Base-by-base conservation (phyloP, 441 rosid genomes). In the Jatropha multifida region DNA sequence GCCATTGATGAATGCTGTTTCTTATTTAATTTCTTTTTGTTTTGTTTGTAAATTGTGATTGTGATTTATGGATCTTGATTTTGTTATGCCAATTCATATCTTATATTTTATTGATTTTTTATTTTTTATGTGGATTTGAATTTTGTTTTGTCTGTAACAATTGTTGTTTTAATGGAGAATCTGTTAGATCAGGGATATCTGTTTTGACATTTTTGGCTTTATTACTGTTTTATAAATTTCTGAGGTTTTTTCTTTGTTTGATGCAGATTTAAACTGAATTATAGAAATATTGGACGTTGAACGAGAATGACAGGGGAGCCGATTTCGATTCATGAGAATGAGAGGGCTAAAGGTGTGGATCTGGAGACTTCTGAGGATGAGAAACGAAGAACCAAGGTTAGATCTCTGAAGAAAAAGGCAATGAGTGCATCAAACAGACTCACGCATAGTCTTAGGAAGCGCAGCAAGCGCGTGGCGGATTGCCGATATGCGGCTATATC, bases 401-500 rank as follows among this genome's bases (percentile, higher is more conserved):
- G 89, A 83, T 86, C 88, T 64, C 73, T 90, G 15, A 93, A 83
- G 86, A 91, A 88, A 84, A 91, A 88, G 80, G 97, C 97, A 7
- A 88, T 86, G 85, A 89, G 81, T 80, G 97, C 98, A 51, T 92
- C 98, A 1, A 86, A 86, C 5, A 90, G 78, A 83, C 68, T 91
- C 27, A 86, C 94, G 2, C 93, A 91, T 67, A 88, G 89, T 63
- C 81, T 94, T 0, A 87, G 86, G 77, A 94, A 90, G 87, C 88
- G 97, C 11, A 83, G 90, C 67, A 88, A 78, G 79, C 89, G 93
- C 17, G 90, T 91, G 10, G 79, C 90, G 4, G 90, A 90, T 83
- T 89, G 90, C 44, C 84, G 85, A 59, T 86, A 79, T 11, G 74
- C 88, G 0, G 81, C 87, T 40, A 85, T 93, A 76, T 87, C 92